A percentile compares a stretch with the other conserved stretches of the same genome.
Evolutionary conservation across 148 eudicot genomes (phyloP).

Genomic region (Fagopyrum esculentum): DNA sequence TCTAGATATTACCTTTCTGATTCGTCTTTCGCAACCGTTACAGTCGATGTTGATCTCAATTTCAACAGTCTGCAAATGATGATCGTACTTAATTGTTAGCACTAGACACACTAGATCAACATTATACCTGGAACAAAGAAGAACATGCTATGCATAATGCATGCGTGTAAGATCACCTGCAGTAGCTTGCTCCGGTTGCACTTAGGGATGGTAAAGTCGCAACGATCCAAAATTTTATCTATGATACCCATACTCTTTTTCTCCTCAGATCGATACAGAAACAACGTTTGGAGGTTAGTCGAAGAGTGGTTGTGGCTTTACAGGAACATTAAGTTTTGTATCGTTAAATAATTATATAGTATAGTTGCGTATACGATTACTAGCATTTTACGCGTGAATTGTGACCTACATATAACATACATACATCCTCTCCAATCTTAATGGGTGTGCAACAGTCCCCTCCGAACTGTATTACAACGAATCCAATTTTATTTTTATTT

Average conservation of each 20-base stretch:
- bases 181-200: not conserved
- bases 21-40: constrained; percentile 7
- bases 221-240: not conserved
- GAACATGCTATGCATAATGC: not conserved
- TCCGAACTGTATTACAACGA: no score
- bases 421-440: no score
- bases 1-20: not conserved
- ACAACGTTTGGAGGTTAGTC: not conserved
- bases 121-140: not conserved
- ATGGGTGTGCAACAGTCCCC: no score
- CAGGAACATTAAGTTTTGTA: not conserved
- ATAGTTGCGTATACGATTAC: no score
- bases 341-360: no score
- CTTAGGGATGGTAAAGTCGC: not conserved
- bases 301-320: not conserved
- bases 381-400: no score
- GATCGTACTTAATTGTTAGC: not conserved
- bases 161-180: not conserved
- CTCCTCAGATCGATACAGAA: not conserved
- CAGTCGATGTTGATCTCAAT: constrained; percentile 7
- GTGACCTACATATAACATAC: no score
- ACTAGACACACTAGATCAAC: not conserved
- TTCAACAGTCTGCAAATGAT: not conserved
- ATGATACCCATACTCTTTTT: not conserved
- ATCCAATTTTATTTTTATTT: no score